These are phyloP conservation scores for Stemphylium vesicarium DNA, from an alignment of 2,329 filamentous ascomycete species.

Conservation along the genomic window DNA sequence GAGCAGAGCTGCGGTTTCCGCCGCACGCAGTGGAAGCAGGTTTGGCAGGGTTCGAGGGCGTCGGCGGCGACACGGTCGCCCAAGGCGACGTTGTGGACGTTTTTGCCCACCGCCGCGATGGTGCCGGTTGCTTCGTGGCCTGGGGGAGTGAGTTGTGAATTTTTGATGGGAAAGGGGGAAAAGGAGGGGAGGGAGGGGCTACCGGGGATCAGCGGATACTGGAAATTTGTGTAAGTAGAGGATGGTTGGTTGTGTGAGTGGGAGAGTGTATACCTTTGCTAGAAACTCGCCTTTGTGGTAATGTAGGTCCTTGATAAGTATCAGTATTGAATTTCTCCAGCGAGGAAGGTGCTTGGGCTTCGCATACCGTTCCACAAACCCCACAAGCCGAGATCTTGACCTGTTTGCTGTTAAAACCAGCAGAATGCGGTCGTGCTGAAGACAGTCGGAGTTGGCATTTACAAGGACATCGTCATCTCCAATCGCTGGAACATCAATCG, in stretches of 20 bases:
- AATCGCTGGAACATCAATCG: slow-evolving; percentile 24
- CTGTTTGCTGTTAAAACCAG: slow-evolving; percentile 14
- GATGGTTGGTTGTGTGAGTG: no score
- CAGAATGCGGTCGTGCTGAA: background rate
- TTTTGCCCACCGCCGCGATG: slow-evolving; percentile 64
- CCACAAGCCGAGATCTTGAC: slow-evolving; percentile 34
- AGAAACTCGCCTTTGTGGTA: slow-evolving; percentile 37
- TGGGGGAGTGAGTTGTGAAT: slow-evolving; percentile 2
- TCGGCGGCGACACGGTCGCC: slow-evolving; percentile 68
- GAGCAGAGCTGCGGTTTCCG: slow-evolving; percentile 73
- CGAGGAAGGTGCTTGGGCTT: background rate
- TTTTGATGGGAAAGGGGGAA: no score
- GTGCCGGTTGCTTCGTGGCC: slow-evolving; percentile 73
- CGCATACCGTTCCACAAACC: slow-evolving; percentile 31
- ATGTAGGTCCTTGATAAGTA: slow-evolving; percentile 26
- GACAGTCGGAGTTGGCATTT: background rate
- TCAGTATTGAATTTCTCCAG: background rate
- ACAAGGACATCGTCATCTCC: slow-evolving; percentile 34
- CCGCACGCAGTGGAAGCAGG: slow-evolving; percentile 76
- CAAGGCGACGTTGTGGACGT: slow-evolving; percentile 65
- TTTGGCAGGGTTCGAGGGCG: slow-evolving; percentile 70
- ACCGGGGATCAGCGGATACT: slow-evolving; percentile 36
- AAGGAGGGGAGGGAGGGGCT: no score
- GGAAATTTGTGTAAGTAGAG: background rate
- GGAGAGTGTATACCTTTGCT: slow-evolving; percentile 17